Evolutionary conservation across 257 asterid species (phyloP), one percentile per base, ranked within the genome.

Genomic region (Solanum peruvianum): DNA sequence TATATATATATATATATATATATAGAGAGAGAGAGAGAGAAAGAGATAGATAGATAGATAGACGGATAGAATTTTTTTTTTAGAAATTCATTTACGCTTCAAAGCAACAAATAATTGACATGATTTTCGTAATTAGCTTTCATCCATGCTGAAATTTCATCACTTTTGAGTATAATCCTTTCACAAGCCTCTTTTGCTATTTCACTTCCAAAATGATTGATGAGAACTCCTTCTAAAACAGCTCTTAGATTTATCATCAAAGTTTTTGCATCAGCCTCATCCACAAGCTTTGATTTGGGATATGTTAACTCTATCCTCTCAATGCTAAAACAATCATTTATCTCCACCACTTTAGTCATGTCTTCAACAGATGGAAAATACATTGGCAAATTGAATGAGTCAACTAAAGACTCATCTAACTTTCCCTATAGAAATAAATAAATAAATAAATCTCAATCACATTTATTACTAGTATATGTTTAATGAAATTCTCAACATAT

Each of bases 371-470:
- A 84, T 23, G 93, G 70, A 31, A 87, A 89, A 76, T 92, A 92
- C 62, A 88, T 25, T 14, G 94, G 94, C 66, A 94, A 87, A 88
- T 94, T 92, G 84, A 92, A 93, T 5, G 94, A 69, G 60, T 92
- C 92, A 15, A 92, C 92, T 88, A 42, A 39, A 39, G 2, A 39
- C 44, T 39, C 44, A 39, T 6, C 9, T 7, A 39, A 7, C 44
- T 39, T 7, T 2, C 5, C 4, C 37, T 33, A 4, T 33, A 4
- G 37, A 33, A 3, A 33, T 3, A 33, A 27, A 27, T 27, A 27
- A 33, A 33, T 33, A 33, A 33, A 33, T 3, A 33, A 33, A 33
- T 4, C 5, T 33, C 37, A 33, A 33, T 33, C 3, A 33, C 31
- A 29, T 29, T 29, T 29, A 29, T 29, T 29, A 29, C 31, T 29